Evolutionary conservation across 768 basidiomycete genomes (phyloP), one percentile per base, ranked within the genome.

Genomic region (Tricholoma terreum): DNA sequence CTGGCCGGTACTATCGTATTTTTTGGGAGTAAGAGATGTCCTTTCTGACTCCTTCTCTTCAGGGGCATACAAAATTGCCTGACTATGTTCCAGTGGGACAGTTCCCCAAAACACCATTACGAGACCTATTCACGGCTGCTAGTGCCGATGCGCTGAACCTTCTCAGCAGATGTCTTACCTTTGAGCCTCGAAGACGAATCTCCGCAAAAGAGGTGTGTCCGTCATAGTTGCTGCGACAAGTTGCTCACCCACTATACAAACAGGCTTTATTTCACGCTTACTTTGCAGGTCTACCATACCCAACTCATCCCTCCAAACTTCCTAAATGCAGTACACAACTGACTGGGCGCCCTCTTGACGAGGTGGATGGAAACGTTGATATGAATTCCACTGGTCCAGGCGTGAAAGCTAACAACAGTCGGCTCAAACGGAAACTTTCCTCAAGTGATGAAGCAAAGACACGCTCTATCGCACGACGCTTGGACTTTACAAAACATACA

Each of bases 51-150:
- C 15, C 22, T 40, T 45, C 42, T 42, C 42, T 27, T 54, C 42
- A 95, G 94, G 94, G 93, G 8, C 90, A 97, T 72, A 89, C 85
- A 2, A 88, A 89, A 71, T 79, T 99, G 11, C 94, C 94, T 3
- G 90, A 96, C 72, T 97, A 94, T 67, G 80, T 95, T 2, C 80
- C 89, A 2, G 84, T 95, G 11, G 91, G 91, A 35, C 88, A 90
- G 63, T 92, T 94, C 67, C 90, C 92, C 2, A 90, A 88, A 71
- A 81, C 86, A 11, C 87, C 87, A 14, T 76, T 98, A 36, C 84
- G 92, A 33, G 86, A 90, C 63, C 82, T 97, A 52, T 96, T 99
- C 75, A 92, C 91, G 0, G 95, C 94, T 6, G 92, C 95, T 1
- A 92, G 85, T 42, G 81, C 85, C 6, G 93, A 95, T 58, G 86